phyloP scores from a whole-genome alignment of 139 green algal genomes.

The Chlamydomonas asymmetrica region DNA sequence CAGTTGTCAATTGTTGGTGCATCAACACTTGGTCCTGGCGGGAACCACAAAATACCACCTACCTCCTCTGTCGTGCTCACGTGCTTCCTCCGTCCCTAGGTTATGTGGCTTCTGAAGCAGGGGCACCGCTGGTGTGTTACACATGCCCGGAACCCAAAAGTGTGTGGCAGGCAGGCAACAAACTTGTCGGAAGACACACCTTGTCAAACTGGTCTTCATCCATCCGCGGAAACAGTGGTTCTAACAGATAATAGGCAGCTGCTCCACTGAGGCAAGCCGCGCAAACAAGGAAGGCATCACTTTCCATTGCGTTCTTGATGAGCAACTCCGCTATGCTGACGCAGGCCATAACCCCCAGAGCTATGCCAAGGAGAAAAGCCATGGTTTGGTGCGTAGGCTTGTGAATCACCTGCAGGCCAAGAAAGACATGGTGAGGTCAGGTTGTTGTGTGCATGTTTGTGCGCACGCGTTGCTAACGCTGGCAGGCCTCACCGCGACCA shows the following conservation, averaged over 20 bases:
- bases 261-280: constrained; percentile 1
- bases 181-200: neutral
- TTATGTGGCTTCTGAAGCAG: neutral
- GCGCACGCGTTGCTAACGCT: neutral
- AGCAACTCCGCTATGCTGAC: constrained; percentile 82
- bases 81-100: neutral
- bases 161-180: neutral
- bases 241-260: constrained; percentile 52
- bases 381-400: constrained; percentile 65
- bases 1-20: too few species aligned
- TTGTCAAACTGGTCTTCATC: too few species aligned
- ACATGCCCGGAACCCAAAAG: neutral
- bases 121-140: neutral
- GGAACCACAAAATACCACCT: neutral
- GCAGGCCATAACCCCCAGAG: constrained; percentile 79
- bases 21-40: too few species aligned
- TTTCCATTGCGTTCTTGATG: constrained; percentile 57
- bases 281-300: constrained; percentile 29
- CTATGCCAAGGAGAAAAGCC: constrained; percentile 74
- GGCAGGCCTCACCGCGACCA: constrained; percentile 55
- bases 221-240: neutral
- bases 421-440: neutral
- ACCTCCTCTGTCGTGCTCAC: neutral
- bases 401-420: constrained; percentile 36
- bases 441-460: neutral